Base-by-base conservation (phyloP, 2,329 filamentous ascomycete species). In the Trichoderma breve region DNA sequence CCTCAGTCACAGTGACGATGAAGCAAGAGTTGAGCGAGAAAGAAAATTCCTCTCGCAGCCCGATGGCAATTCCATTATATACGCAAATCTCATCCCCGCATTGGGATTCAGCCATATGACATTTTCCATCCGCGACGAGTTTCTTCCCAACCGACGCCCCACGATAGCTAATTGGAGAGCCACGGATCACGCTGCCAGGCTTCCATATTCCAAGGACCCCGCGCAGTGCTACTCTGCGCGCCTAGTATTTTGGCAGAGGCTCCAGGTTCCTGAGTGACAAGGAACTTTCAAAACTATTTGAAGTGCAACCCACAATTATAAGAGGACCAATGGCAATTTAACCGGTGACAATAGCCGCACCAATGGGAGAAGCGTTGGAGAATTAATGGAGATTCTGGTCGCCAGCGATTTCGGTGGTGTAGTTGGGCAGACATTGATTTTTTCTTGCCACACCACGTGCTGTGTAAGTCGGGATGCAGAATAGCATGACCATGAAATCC, bases 101-200 rank as follows among this genome's bases (percentile, higher is more conserved):
- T 64, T 71, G 43, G 60, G n/a, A 64, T 55, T 71, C 58, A 71
- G 68, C 68, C 68, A 71, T 71, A 64, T 64, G 61, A 64, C 68
- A 63, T 32, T 71, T 55, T n/a, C 47, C 58, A 47, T 39, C 14
- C 60, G 68, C 68, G 60, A 71, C 68, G 58, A 70, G 43, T 60
- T 62, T 70, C 68, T 61, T 69, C 68, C 68, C 55, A 70, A 62
- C 39, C 26, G 28, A 30, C 47, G 58, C 68, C 68, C 68, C 66
- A 69, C 66, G 66, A 69, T 69, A 34, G 66, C 66, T 69, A 36
- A 69, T 69, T 69, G 55, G 66, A 61, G 66, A 69, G 51, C 24
- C n/a, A 43, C 18, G 32, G 34, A 43, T 39, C 24, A 57, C 28
- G 66, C 65, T 68, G 34, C 34, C 21, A 51, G 43, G n/a, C 34